phyloP scores from a whole-genome alignment of 108 stramenopile genomes.

The Cylindrotheca fusiformis region DNA sequence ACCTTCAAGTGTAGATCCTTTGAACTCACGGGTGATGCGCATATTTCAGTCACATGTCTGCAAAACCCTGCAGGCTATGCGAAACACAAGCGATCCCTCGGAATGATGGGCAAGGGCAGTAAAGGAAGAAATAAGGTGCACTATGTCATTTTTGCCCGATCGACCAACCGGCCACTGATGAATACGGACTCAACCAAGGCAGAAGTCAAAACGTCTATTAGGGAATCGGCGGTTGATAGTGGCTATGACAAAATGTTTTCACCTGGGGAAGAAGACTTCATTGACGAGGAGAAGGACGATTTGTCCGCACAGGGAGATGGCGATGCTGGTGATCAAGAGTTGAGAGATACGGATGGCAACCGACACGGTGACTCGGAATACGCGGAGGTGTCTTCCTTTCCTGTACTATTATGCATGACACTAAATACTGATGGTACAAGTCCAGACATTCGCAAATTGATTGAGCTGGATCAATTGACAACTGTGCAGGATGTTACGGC shows the following conservation, averaged over 20 bases:
- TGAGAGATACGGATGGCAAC: constrained; percentile 9
- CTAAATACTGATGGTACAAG: constrained; percentile 77
- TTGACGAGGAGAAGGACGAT: constrained; percentile 31
- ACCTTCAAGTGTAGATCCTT: constrained; percentile 42
- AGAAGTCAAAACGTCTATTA: constrained; percentile 2
- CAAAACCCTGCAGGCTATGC: constrained; percentile 47
- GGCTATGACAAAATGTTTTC: constrained; percentile 47
- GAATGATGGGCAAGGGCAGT: constrained; percentile 42
- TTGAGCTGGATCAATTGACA: constrained; percentile 75
- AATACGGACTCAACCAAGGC: constrained; percentile 2
- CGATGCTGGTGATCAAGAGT: constrained; percentile 27
- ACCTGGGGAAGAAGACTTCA: constrained; percentile 37
- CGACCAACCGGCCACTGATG: constrained; percentile 63
- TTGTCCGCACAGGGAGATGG: constrained; percentile 17
- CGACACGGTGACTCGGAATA: constrained; percentile 19
- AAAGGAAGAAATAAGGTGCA: constrained; percentile 66
- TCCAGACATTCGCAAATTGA: constrained; percentile 80
- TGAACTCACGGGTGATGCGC: constrained; percentile 39
- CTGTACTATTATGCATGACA: constrained; percentile 65
- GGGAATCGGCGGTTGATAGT: constrained; percentile 8
- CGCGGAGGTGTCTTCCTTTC: constrained; percentile 76
- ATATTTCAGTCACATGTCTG: constrained; percentile 40
- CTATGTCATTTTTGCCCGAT: constrained; percentile 67
- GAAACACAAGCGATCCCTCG: constrained; percentile 54
- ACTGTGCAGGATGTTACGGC: constrained; percentile 69